A percentile compares a stretch with the other conserved stretches of the same genome.
Conservation (phyloP, 306 rosid genomes). For the Rubus parviflorus region DNA sequence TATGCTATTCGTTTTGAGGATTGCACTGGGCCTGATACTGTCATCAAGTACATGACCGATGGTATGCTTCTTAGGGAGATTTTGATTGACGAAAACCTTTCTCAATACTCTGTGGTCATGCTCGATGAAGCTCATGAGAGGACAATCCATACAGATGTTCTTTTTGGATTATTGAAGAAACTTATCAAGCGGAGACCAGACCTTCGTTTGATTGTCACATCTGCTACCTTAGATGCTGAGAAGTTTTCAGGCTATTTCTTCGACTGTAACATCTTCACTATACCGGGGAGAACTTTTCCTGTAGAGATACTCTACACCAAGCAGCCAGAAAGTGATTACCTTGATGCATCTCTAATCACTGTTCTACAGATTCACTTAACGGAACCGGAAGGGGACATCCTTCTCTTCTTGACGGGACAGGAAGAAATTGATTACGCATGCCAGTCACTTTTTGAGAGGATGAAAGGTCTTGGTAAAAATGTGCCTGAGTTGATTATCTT, state of each 20-base stretch:
- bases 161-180: slow-evolving; percentile 75
- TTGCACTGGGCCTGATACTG: slow-evolving; percentile 84
- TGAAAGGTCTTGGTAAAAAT: slow-evolving; percentile 79
- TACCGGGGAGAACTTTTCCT: slow-evolving; percentile 89
- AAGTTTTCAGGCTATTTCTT: slow-evolving; percentile 87
- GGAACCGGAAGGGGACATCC: slow-evolving; percentile 89
- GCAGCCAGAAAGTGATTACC: slow-evolving; percentile 84
- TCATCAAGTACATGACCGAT: slow-evolving; percentile 90
- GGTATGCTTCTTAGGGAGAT: slow-evolving; percentile 91
- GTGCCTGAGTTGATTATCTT: slow-evolving; percentile 80
- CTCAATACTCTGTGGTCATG: slow-evolving; percentile 79
- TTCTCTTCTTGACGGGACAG: slow-evolving; percentile 88
- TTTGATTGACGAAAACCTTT: slow-evolving; percentile 67
- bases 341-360: slow-evolving; percentile 78
- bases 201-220: slow-evolving; percentile 73
- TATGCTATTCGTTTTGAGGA: slow-evolving; percentile 89
- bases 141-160: slow-evolving; percentile 83
- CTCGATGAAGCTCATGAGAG: slow-evolving; percentile 94
- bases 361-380: slow-evolving; percentile 82
- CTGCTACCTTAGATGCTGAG: slow-evolving; percentile 88
- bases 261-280: slow-evolving; percentile 77
- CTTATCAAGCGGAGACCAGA: slow-evolving; percentile 78
- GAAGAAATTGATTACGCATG: slow-evolving; percentile 93
- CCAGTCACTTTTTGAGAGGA: slow-evolving; percentile 82
- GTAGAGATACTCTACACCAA: slow-evolving; percentile 83